Evolutionary conservation across 495 filamentous ascomycete genomes (phyloP).

Genomic region (Barbatosphaeria neglecta): DNA sequence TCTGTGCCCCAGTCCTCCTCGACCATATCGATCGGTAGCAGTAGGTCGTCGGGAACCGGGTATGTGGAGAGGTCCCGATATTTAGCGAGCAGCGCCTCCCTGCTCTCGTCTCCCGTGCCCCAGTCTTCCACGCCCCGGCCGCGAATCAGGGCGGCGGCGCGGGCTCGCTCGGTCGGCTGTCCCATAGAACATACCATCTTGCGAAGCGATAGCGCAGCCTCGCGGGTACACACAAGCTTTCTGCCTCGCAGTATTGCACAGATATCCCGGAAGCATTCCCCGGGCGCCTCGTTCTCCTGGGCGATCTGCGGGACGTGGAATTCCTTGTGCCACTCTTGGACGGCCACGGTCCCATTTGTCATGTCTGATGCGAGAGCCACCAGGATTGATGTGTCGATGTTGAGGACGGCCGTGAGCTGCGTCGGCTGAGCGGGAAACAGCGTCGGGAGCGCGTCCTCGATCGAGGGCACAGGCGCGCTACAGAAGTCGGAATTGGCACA

Average conservation of each 20-base stretch:
- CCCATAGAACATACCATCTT: slow-evolving; percentile 27
- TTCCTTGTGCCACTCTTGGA: slow-evolving; percentile 25
- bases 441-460: neutral
- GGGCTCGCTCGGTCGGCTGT: slow-evolving; percentile 18
- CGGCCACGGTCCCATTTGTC: slow-evolving; percentile 16
- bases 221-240: slow-evolving; percentile 21
- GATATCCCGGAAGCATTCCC: slow-evolving; percentile 11
- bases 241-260: slow-evolving; percentile 18
- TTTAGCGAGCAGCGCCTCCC: slow-evolving; percentile 6
- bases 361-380: slow-evolving; percentile 31
- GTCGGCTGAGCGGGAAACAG: neutral
- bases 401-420: slow-evolving; percentile 18
- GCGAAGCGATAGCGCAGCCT: slow-evolving; percentile 23
- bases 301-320: slow-evolving; percentile 18
- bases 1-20: slow-evolving; percentile 8
- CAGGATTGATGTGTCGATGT: slow-evolving; percentile 31
- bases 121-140: slow-evolving; percentile 5
- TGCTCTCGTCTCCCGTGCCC: neutral
- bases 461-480: neutral
- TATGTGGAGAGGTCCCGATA: slow-evolving; percentile 17
- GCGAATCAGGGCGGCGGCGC: slow-evolving; percentile 20
- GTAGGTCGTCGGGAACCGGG: slow-evolving; percentile 12
- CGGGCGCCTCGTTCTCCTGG: slow-evolving; percentile 20
- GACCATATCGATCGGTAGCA: slow-evolving; percentile 15
- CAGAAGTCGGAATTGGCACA: slow-evolving; percentile 1